Percentiles rank a stretch among this genome's conserved stretches.
phyloP scores from a whole-genome alignment of 345 rosid genomes.

The Lepidium sativum region DNA sequence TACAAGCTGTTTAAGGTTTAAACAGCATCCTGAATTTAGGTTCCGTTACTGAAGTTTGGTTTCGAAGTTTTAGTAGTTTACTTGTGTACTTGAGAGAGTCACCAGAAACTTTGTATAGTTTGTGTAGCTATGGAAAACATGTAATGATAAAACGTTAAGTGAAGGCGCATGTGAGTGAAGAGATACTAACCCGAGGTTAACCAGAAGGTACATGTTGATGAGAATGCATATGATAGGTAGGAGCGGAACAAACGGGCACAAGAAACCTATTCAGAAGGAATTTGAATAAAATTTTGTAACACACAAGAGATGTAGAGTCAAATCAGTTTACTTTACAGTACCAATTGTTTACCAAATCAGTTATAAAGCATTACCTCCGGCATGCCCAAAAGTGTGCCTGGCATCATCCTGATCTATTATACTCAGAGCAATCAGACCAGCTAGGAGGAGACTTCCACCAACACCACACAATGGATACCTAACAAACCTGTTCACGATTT shows the following conservation, averaged over 20 bases:
- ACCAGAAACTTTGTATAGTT: too few relatives aligned
- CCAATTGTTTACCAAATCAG: background rate
- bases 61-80: too few relatives aligned
- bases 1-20: too few relatives aligned
- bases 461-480: conserved; percentile 59
- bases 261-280: conserved; percentile 48
- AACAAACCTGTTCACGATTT: conserved; percentile 34
- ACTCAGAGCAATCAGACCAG: conserved; percentile 62
- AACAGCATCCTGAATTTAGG: background rate
- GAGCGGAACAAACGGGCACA: conserved; percentile 92
- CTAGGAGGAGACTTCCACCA: conserved; percentile 68
- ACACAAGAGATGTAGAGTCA: background rate
- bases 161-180: background rate
- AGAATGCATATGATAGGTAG: conserved; percentile 77
- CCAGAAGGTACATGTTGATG: conserved; percentile 77
- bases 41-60: too few relatives aligned
- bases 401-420: conserved; percentile 78
- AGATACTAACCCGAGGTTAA: conserved; percentile 79
- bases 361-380: conserved; percentile 59
- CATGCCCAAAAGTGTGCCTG: conserved; percentile 80
- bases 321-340: background rate
- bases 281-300: background rate
- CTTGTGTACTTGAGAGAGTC: too few relatives aligned
- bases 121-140: background rate
- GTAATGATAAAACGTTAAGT: background rate